Conservation (phyloP, 192 early-diverging fungal genomes). For the Martensiomyces pterosporus region DNA sequence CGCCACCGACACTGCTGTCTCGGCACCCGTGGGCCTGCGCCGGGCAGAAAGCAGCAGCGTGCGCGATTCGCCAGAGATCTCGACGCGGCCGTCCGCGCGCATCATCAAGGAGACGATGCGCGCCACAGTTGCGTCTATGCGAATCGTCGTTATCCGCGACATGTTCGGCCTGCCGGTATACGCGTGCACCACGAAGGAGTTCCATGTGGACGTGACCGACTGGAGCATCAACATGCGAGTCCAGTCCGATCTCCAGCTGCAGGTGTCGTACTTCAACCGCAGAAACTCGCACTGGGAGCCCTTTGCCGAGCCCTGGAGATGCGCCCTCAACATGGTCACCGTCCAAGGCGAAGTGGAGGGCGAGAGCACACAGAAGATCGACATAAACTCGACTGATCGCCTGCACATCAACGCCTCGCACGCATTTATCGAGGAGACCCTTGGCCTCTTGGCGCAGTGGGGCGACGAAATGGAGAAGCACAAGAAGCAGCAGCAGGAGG, state of each 20-base stretch:
- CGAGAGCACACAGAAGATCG: slow-evolving; percentile 47
- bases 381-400: slow-evolving; percentile 64
- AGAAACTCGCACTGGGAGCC: slow-evolving; percentile 99
- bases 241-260: slow-evolving; percentile 63
- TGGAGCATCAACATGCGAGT: slow-evolving; percentile 74
- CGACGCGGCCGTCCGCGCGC: slow-evolving; percentile 4
- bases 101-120: slow-evolving; percentile 49
- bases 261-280: slow-evolving; percentile 92
- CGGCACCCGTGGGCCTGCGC: slow-evolving; percentile 7
- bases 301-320: slow-evolving; percentile 86
- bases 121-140: slow-evolving; percentile 32
- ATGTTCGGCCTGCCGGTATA: slow-evolving; percentile 90
- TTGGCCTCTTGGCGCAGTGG: slow-evolving; percentile 56
- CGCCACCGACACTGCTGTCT: too few relatives aligned
- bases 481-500: slow-evolving; percentile 16
- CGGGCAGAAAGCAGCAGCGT: slow-evolving; percentile 1
- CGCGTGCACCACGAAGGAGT: slow-evolving; percentile 76
- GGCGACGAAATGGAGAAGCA: slow-evolving; percentile 38
- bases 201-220: slow-evolving; percentile 73
- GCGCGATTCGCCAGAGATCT: slow-evolving; percentile 4
- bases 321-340: slow-evolving; percentile 51
- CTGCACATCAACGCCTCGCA: slow-evolving; percentile 88
- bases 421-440: slow-evolving; percentile 66
- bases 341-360: slow-evolving; percentile 4
- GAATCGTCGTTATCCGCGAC: slow-evolving; percentile 87